Base-by-base conservation (phyloP, 1,284 basidiomycete species). In the Heterobasidion occidentale region DNA sequence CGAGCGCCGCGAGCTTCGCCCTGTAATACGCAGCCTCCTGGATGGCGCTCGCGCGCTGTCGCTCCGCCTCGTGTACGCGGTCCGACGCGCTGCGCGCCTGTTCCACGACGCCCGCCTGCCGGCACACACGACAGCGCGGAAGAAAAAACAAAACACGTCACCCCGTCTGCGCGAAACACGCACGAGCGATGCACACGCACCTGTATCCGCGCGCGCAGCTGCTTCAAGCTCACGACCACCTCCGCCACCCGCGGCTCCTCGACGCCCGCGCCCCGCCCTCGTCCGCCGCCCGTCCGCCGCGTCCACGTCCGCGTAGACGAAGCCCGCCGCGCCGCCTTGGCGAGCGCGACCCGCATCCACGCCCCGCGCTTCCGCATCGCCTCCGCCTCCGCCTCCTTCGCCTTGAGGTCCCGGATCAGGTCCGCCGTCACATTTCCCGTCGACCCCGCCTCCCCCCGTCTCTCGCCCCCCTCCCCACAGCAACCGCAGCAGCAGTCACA, bases 21-120 rank as follows among this genome's bases (percentile, higher is more conserved):
- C 96, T 92, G 70, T 94, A 98, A 74, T 92, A 99, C 1, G 95
- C 92, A 1, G 96, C 92, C 70, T 99, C 97, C 69, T 99, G 93
- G 7, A 93, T 72, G 1, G 97, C 96, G 52, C 84, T 87, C 5
- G 79, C 72, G 61, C 90, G 89, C 56, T 87, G 74, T 44, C 88
- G 83, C 61, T 98, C 93, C 1, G 90, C 87, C 60, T 94, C 92
- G 14, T 81, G 77, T 7, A 96, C 71, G 51, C 86, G 86, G 47
- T 92, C 88, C 7, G 92, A 92, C 7, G 88, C 84, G 46, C 79
- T 75, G 53, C 80, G 84, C 1, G 90, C 86, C 70, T 94, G 92
- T 56, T 86, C 85, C 9, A 80, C 78, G 65, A 95, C 77, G 34
- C 79, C 77, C 5, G 80, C 80, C 90, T 94, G 63, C 15, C 60